Evolutionary conservation across 2,329 filamentous ascomycete species (phyloP).

Genomic region (Aspergillus cejpii): DNA sequence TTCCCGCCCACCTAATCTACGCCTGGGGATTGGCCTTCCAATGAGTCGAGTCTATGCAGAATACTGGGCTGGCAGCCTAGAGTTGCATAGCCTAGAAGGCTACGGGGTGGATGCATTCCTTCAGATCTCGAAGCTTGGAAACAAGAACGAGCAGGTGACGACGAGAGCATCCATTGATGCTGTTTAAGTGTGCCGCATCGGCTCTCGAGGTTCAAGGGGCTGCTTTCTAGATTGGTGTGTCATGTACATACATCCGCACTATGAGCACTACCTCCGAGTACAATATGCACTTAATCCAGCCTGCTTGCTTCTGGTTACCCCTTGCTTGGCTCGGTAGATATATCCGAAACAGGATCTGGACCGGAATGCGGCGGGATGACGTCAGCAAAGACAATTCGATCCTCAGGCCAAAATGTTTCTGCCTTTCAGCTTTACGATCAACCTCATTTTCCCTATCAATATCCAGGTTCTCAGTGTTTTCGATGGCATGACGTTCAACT

Average conservation of each 20-base stretch:
- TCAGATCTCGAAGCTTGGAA: constrained; percentile 91
- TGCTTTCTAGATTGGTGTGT: no score
- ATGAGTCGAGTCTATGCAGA: constrained; percentile 93
- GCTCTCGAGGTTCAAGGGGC: background rate
- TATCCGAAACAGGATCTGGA: background rate
- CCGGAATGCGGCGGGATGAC: constrained; percentile 14
- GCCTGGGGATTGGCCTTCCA: constrained; percentile 86
- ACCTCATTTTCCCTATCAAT: no score
- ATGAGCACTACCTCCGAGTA: background rate
- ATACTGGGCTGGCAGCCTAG: constrained; percentile 91
- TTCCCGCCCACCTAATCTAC: constrained; percentile 74
- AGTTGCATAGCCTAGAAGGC: constrained; percentile 86
- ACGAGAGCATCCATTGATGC: constrained; percentile 72
- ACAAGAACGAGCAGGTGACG: constrained; percentile 92
- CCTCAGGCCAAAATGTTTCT: background rate
- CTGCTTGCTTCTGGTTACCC: background rate
- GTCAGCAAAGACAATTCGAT: constrained; percentile 8
- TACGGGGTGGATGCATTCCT: constrained; percentile 95
- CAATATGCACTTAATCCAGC: background rate
- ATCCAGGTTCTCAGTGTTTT: background rate
- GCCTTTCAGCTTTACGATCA: background rate
- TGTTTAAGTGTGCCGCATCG: constrained; percentile 43
- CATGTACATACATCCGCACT: background rate
- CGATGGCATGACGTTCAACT: constrained; percentile 16
- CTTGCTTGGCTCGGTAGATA: constrained; percentile 1